Percentiles rank a stretch among this genome's conserved stretches.
phyloP scores from a whole-genome alignment of 768 basidiomycete species.

The Cytidiella melzeri region DNA sequence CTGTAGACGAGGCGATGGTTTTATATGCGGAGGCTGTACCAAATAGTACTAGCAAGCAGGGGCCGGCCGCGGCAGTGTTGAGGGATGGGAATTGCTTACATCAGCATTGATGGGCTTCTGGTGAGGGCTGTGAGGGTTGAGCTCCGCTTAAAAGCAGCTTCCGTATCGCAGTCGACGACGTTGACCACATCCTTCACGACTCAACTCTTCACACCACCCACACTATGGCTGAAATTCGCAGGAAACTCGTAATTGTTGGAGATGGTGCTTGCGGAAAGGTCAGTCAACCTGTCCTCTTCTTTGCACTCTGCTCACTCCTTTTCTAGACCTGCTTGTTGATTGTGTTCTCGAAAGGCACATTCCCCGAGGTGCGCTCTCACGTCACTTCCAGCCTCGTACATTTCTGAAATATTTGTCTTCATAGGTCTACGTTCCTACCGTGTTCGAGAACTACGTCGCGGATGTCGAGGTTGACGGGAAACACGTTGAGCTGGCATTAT shows the following conservation, averaged over 20 bases:
- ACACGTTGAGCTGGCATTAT: conserved; percentile 95
- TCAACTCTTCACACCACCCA: conserved; percentile 7
- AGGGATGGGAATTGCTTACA: conserved; percentile 5
- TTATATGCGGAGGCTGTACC: no score
- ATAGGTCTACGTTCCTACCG: conserved; percentile 98
- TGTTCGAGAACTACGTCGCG: conserved; percentile 99
- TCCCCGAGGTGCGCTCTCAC: conserved; percentile 71
- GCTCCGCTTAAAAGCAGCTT: conserved; percentile 21
- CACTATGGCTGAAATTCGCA: conserved; percentile 92
- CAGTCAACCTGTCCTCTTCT: conserved; percentile 8
- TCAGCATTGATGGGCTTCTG: conserved; percentile 10
- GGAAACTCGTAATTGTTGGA: conserved; percentile 98
- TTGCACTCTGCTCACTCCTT: conserved; percentile 2
- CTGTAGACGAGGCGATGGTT: no score
- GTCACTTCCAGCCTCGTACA: conserved; percentile 3
- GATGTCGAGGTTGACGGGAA: conserved; percentile 98
- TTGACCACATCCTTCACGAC: conserved; percentile 9
- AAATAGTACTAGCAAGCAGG: no score
- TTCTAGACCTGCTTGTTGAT: conserved; percentile 85
- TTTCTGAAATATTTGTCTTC: conserved; percentile 11
- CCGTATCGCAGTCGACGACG: conserved; percentile 19
- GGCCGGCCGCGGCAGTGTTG: no score
- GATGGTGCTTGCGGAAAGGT: conserved; percentile 98
- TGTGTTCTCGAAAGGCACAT: conserved; percentile 94
- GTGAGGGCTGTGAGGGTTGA: conserved; percentile 13